Evolutionary conservation across 225 moss, liverwort and hornwort species (phyloP).

Genomic region (Lunularia cruciata): DNA sequence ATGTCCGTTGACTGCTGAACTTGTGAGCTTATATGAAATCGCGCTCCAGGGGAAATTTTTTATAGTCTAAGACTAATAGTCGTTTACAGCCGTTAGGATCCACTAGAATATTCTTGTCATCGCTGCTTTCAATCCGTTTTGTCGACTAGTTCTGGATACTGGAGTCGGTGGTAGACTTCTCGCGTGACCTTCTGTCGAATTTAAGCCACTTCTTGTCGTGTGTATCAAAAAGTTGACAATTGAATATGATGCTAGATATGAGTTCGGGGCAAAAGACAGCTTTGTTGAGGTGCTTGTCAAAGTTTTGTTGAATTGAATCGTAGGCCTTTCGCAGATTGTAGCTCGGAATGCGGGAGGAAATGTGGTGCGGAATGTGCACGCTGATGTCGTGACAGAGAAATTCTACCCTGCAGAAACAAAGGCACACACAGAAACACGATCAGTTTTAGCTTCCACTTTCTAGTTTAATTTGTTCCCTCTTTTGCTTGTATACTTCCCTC

Average conservation of each 20-base stretch:
- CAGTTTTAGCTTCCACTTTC: too few relatives aligned
- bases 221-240: conserved; percentile 77
- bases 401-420: conserved; percentile 51
- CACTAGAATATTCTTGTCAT: too few relatives aligned
- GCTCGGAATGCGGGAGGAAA: conserved; percentile 77
- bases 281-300: conserved; percentile 77
- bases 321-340: conserved; percentile 87
- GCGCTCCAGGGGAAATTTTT: too few relatives aligned
- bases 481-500: too few relatives aligned
- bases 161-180: not conserved
- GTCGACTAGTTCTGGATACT: not conserved
- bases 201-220: conserved; percentile 66
- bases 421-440: not conserved
- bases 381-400: conserved; percentile 88
- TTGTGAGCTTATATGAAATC: not conserved
- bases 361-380: conserved; percentile 88
- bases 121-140: not conserved
- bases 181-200: conserved; percentile 51
- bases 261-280: conserved; percentile 71
- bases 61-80: too few relatives aligned
- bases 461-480: too few relatives aligned
- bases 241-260: conserved; percentile 56
- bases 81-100: too few relatives aligned
- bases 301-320: conserved; percentile 66
- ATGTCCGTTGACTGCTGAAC: not conserved